Evolutionary conservation across 169 alveolate genomes (phyloP), one percentile per base, ranked within the genome.

Genomic region (Miamiensis avidus): DNA sequence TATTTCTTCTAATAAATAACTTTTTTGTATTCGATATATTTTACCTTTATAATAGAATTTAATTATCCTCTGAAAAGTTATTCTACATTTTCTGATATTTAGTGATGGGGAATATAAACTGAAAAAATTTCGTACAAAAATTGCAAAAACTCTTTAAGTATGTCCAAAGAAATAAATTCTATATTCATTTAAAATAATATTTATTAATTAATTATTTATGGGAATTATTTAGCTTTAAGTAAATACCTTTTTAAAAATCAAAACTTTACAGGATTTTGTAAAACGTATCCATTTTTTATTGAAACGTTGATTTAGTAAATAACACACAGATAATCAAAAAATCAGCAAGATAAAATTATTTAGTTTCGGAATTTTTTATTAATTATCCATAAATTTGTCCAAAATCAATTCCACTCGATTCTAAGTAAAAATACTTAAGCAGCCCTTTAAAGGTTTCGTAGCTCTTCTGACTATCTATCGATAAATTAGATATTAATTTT

Each of bases 101-200:
- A 75, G 11, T 75, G 31, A 75, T 75, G 69, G 16, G 81, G 81
- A 25, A 75, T 75, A n/a, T 75, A 75, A 75, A 75, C 33, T 65
- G 33, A 31, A 25, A 75, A 75, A 28, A 75, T 29, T 29, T 75
- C 81, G 28, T 75, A 75, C 25, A 75, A 27, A 30, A 31, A 75
- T 30, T 75, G 31, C 65, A 75, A 34, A 75, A 75, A 75, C 27
- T 75, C 81, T 28, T 31, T 25, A 29, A 75, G 69, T 4, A 30
- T 75, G 28, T 75, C 33, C 81, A 75, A 26, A 75, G 31, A 65
- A 29, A 75, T 65, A 0, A 75, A 25, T 31, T 75, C 34, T 75
- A 34, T 75, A 28, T 75, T 75, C 25, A 75, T 28, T 75, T 25
- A 0, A 75, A 25, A 75, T 31, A 75, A 75, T 74, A 0, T 74